A percentile compares a stretch with the other conserved stretches of the same genome.
Evolutionary conservation across 192 early-diverging fungal genomes (phyloP).

Genomic region (Funneliformis geosporum): DNA sequence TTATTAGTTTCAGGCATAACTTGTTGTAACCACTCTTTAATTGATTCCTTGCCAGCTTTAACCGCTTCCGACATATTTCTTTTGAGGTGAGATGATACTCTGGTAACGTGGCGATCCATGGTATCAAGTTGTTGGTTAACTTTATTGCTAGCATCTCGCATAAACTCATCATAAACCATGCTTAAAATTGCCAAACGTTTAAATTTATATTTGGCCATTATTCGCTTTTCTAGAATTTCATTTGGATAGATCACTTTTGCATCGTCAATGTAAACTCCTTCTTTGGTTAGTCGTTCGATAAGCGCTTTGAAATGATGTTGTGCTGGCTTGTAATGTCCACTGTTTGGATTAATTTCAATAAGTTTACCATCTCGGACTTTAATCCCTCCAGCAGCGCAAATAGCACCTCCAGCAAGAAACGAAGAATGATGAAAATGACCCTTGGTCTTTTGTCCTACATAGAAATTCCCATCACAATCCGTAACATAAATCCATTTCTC

Average conservation of each 20-base stretch:
- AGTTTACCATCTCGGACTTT: constrained; percentile 37
- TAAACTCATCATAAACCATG: background rate
- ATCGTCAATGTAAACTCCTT: constrained; percentile 36
- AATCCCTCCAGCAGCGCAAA: constrained; percentile 45
- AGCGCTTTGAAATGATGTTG: constrained; percentile 43
- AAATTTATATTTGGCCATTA: background rate
- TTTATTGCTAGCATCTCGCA: background rate
- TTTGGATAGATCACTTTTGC: constrained; percentile 7
- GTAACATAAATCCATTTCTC: constrained; percentile 49
- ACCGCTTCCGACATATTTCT: background rate
- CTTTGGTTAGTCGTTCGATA: constrained; percentile 21
- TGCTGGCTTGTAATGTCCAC: constrained; percentile 46
- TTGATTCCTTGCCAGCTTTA: background rate
- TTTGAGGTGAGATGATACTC: background rate
- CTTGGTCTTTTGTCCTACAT: constrained; percentile 43
- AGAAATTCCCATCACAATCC: constrained; percentile 38
- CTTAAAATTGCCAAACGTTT: background rate
- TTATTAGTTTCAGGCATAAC: background rate
- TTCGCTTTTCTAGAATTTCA: background rate
- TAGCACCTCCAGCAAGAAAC: constrained; percentile 43
- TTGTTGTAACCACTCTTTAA: background rate
- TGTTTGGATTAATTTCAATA: constrained; percentile 47
- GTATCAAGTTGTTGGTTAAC: background rate
- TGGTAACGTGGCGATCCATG: background rate
- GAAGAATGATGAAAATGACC: constrained; percentile 50